Evolutionary conservation across 805 yeast genomes (phyloP).

Genomic region (Starmera dryadoides): DNA sequence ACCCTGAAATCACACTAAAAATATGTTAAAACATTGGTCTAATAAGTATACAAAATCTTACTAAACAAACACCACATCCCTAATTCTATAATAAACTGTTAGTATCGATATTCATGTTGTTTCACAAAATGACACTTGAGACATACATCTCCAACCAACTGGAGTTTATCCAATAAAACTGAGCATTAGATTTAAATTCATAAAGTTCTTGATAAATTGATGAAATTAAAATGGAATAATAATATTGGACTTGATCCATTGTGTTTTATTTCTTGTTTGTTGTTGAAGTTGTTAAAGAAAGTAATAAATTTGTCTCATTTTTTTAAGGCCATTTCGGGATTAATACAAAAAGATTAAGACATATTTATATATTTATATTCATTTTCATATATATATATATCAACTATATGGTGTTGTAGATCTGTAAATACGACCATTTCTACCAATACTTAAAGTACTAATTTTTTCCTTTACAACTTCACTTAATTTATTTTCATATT

Average conservation of each 20-base stretch:
- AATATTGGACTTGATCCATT: too few species aligned
- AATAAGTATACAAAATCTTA: not conserved
- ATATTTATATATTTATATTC: too few species aligned
- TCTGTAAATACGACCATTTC: conserved; percentile 22
- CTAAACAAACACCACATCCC: not conserved
- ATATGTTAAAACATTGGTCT: not conserved
- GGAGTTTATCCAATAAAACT: not conserved
- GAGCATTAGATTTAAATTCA: not conserved
- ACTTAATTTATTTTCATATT: conserved; percentile 10
- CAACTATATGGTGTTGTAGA: conserved; percentile 20
- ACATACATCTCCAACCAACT: not conserved
- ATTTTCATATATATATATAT: too few species aligned
- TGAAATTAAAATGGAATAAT: too few species aligned
- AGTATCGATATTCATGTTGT: not conserved
- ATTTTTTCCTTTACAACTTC: conserved; percentile 16
- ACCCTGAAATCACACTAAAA: conserved; percentile 1
- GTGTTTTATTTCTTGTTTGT: too few species aligned
- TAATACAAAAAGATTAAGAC: too few species aligned
- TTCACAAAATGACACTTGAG: not conserved
- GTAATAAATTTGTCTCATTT: too few species aligned
- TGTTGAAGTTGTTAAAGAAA: too few species aligned
- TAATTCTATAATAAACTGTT: not conserved
- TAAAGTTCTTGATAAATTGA: too few species aligned
- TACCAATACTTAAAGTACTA: conserved; percentile 14
- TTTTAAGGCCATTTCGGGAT: too few species aligned